Evolutionary conservation across 2,329 filamentous ascomycete species (phyloP), one percentile per base, ranked within the genome.

Genomic region (Ophiostoma pallidulum): DNA sequence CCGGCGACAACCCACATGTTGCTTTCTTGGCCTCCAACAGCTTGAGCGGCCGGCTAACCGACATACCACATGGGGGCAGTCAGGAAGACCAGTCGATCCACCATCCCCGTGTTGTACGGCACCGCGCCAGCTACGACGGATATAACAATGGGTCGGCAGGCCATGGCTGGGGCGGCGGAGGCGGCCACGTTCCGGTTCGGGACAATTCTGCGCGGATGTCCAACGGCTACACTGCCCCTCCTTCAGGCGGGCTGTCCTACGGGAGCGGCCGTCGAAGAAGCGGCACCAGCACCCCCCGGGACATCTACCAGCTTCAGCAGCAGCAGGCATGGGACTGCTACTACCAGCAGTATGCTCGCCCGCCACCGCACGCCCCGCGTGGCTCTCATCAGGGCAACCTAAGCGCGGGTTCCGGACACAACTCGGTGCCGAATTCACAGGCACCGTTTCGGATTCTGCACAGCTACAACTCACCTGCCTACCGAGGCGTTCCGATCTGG

Each of bases 381-480:
- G 50, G 53, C n/a, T 47, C 54, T 6, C 68, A 71, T 45, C 46
- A 57, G 43, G 62, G 66, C 18, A 65, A 67, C 51, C 60, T 62
- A 33, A 71, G 67, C 52, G 56, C 60, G 35, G 64, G 62, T 31
- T 59, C 59, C 16, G 40, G 57, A 51, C 20, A 58, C 26, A 13
- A 47, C 37, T 40, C 52, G 6, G 54, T 61, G 26, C 28, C 40
- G 10, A 29, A 31, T 12, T 20, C 47, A 7, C 36, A 45, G 14
- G 59, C 60, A 12, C 73, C 71, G 8, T 78, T 72, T 51, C 71
- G 74, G 1, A 65, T 78, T 10, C 62, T 78, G 8, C 75, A 78
- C 60, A 78, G 74, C 60, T 77, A 78, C 55, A 75, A 77, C 56
- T 75, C 75, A 4, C 74, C 75, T 5, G 73, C 75, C 6, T 78